phyloP scores from a whole-genome alignment of 176 grass and related monocot genomes.

The Musa schizocarpa region DNA sequence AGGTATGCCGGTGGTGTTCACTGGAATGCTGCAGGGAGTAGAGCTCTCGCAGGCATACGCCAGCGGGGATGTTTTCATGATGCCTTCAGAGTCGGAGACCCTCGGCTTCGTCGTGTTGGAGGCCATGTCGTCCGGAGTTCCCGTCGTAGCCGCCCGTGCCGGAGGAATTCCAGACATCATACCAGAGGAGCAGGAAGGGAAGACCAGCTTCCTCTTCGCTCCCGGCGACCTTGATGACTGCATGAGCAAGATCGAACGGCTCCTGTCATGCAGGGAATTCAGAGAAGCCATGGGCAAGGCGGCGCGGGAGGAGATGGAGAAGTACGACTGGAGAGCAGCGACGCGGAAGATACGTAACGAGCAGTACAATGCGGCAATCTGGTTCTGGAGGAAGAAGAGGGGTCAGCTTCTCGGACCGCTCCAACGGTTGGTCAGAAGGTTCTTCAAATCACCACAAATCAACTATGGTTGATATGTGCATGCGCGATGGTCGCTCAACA shows the following conservation, averaged over 20 bases:
- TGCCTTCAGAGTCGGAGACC: constrained; percentile 89
- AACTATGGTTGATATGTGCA: constrained; percentile 14
- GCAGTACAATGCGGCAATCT: constrained; percentile 72
- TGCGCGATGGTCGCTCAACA: no score
- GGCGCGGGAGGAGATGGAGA: constrained; percentile 70
- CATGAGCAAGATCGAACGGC: constrained; percentile 38
- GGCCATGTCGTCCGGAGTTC: constrained; percentile 87
- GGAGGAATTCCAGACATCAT: constrained; percentile 82
- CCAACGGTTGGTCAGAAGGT: constrained; percentile 40
- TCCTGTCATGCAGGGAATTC: constrained; percentile 43
- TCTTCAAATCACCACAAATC: constrained; percentile 20
- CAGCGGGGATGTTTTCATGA: constrained; percentile 65
- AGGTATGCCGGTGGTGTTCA: constrained; percentile 72
- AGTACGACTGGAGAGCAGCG: constrained; percentile 64
- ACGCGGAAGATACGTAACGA: constrained; percentile 77
- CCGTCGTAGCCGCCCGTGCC: constrained; percentile 55
- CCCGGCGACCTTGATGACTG: constrained; percentile 70
- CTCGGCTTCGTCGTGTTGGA: constrained; percentile 81
- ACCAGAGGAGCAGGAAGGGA: constrained; percentile 62
- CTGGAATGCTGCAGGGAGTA: constrained; percentile 79
- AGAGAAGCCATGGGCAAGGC: constrained; percentile 51
- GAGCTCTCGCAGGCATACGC: constrained; percentile 82
- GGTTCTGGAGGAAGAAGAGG: constrained; percentile 77
- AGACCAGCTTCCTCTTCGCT: constrained; percentile 66
- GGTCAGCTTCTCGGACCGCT: constrained; percentile 44